Evolutionary conservation across 2,329 filamentous ascomycete genomes (phyloP).

Genomic region (Chaetomium sp.): DNA sequence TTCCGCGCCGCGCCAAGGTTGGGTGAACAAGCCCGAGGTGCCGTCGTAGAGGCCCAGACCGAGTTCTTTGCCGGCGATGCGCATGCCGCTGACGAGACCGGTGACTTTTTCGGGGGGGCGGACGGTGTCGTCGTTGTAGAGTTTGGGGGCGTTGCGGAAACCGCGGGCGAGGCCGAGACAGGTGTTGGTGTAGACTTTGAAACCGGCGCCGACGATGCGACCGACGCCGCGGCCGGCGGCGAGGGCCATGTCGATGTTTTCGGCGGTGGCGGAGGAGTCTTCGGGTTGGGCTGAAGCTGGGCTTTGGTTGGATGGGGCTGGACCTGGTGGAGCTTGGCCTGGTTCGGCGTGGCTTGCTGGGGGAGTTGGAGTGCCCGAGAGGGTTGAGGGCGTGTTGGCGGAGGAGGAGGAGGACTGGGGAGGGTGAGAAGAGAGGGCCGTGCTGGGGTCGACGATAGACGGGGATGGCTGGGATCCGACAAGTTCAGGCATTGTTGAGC

Average conservation of each 20-base stretch:
- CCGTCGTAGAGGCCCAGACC: conserved; percentile 74
- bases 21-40: conserved; percentile 71
- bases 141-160: conserved; percentile 77
- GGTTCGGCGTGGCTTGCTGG: background rate
- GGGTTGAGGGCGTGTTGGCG: no score
- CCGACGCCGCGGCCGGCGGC: conserved; percentile 61
- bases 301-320: background rate
- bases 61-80: conserved; percentile 71
- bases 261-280: conserved; percentile 1
- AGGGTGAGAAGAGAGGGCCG: background rate
- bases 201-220: conserved; percentile 66
- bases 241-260: conserved; percentile 50
- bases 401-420: no score
- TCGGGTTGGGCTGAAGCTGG: background rate
- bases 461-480: no score
- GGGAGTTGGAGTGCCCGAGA: background rate
- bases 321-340: background rate
- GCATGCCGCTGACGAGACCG: conserved; percentile 66
- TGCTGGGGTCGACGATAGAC: background rate
- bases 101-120: conserved; percentile 74
- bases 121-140: conserved; percentile 81
- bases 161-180: conserved; percentile 76
- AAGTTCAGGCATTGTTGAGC: background rate
- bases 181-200: conserved; percentile 79
- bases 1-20: conserved; percentile 58